Conservation (phyloP, 2,329 filamentous ascomycete genomes). For the Stenocarpella maydis region DNA sequence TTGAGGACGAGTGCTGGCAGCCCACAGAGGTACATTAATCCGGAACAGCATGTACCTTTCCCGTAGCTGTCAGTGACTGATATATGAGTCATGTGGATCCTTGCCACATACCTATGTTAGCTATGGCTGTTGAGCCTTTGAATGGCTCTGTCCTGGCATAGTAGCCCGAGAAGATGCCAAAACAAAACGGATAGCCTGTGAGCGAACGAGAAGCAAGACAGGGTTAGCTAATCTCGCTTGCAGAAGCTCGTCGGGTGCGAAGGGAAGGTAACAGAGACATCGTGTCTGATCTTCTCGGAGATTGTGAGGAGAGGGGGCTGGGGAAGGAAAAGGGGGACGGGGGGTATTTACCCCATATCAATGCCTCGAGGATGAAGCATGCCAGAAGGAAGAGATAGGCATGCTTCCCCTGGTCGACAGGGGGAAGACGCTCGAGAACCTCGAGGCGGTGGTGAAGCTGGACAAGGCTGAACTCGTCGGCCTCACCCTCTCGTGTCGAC, state of each 20-base stretch:
- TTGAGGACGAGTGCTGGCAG: conserved; percentile 58
- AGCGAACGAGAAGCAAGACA: not conserved
- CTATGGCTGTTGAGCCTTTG: conserved; percentile 59
- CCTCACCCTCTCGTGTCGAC: conserved; percentile 27
- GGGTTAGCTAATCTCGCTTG: conserved; percentile 27
- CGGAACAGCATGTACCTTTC: conserved; percentile 32
- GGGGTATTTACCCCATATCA: conserved; percentile 59
- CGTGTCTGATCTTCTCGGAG: not conserved
- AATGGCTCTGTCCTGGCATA: conserved; percentile 70
- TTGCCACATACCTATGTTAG: conserved; percentile 55
- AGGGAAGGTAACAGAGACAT: conserved; percentile 7
- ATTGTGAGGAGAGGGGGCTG: not conserved
- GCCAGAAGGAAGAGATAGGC: conserved; percentile 56
- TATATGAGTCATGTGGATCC: not conserved
- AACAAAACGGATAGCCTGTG: conserved; percentile 72
- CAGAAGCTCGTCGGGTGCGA: not conserved
- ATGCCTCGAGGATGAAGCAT: conserved; percentile 59
- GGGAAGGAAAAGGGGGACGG: not conserved
- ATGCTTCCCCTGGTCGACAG: conserved; percentile 48
- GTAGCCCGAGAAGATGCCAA: conserved; percentile 76
- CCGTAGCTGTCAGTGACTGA: not conserved
- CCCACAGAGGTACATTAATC: conserved; percentile 64
- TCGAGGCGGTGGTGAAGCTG: conserved; percentile 33
- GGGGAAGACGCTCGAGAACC: conserved; percentile 43
- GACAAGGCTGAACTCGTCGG: conserved; percentile 27